Base-by-base conservation (phyloP, 1,284 basidiomycete genomes). In the Pterula multifida region DNA sequence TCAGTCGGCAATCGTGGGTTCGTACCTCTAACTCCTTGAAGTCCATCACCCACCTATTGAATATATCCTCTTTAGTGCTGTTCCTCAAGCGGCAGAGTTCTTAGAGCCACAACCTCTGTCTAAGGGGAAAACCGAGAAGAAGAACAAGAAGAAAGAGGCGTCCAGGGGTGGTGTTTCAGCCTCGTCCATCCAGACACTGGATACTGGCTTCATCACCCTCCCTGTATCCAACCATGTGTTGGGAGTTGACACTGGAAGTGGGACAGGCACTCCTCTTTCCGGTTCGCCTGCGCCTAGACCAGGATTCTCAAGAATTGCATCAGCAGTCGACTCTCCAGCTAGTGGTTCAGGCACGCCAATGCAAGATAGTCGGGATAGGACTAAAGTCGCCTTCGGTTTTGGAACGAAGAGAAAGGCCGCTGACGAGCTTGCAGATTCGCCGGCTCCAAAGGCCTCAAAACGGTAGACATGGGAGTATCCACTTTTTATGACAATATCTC, bases 1-100 rank as follows among this genome's bases (percentile, higher is more conserved):
- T 90, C 88, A 0, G 90, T 94, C 24, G 93, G 93, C 54, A 96
- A 94, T 67, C 79, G 89, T 75, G 89, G 89, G 85, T 91, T 63
- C 47, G 84, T 73, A 19, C 49, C 51, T 21, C n/a, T 48, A 47
- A 6, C 26, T 48, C 49, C 49, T 45, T 39, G 28, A 39, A 15
- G 49, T 44, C 35, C 47, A 28, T 49, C 25, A 50, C 36, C 26
- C 47, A 53, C 51, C 53, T 35, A 17, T 11, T 56, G 13, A 57
- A 51, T 55, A 24, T 51, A 49, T 50, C 36, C n/a, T 25, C 49
- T 23, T 57, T 54, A 90, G 87, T 52, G 85, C 86, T 50, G 87
- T 90, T 2, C 86, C 87, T 21, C 87, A 89, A 65, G 80, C 76
- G 1, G 70, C 77, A 0, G 85, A 86, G 53, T 87, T 87, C 63